Evolutionary conservation across 1,284 basidiomycete species (phyloP).

Genomic region (Cryptococcus jaspeensis): DNA sequence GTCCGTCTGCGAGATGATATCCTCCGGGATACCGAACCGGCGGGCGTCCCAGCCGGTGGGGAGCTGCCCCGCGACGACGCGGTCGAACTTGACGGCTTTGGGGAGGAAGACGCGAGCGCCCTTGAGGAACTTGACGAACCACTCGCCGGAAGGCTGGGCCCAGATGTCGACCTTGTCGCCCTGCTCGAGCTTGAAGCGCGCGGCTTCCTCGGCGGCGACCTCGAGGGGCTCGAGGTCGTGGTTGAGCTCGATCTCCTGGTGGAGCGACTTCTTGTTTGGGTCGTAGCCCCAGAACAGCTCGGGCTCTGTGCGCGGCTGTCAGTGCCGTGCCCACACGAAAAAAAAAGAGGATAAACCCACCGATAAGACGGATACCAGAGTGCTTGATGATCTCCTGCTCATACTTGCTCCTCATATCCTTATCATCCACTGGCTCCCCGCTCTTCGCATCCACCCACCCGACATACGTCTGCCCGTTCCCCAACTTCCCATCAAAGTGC

Average conservation of each 20-base stretch:
- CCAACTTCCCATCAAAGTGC: slow-evolving; percentile 94
- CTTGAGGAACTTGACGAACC: slow-evolving; percentile 98
- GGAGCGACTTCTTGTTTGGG: slow-evolving; percentile 93
- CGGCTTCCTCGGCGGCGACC: slow-evolving; percentile 83
- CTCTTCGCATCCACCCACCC: slow-evolving; percentile 97
- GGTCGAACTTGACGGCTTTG: slow-evolving; percentile 92
- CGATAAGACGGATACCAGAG: slow-evolving; percentile 92
- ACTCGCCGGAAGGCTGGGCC: slow-evolving; percentile 84
- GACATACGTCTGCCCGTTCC: slow-evolving; percentile 87
- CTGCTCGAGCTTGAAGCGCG: slow-evolving; percentile 95
- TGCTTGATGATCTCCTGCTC: slow-evolving; percentile 92
- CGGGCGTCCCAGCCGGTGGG: slow-evolving; percentile 96
- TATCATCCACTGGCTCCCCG: slow-evolving; percentile 96
- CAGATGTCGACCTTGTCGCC: slow-evolving; percentile 95
- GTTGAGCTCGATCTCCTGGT: slow-evolving; percentile 93
- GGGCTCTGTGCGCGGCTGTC: slow-evolving; percentile 64
- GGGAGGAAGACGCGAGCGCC: slow-evolving; percentile 91
- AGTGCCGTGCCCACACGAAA: background rate
- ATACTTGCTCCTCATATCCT: slow-evolving; percentile 89
- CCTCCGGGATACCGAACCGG: slow-evolving; percentile 95
- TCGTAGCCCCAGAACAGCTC: slow-evolving; percentile 97
- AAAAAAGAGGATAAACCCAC: slow-evolving; percentile 54
- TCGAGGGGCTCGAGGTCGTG: slow-evolving; percentile 97
- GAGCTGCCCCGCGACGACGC: slow-evolving; percentile 91
- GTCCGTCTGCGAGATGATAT: slow-evolving; percentile 93